A percentile compares a stretch with the other conserved stretches of the same genome.
Evolutionary conservation across 2,329 filamentous ascomycete genomes (phyloP).

Genomic region (Apiospora arundinis): DNA sequence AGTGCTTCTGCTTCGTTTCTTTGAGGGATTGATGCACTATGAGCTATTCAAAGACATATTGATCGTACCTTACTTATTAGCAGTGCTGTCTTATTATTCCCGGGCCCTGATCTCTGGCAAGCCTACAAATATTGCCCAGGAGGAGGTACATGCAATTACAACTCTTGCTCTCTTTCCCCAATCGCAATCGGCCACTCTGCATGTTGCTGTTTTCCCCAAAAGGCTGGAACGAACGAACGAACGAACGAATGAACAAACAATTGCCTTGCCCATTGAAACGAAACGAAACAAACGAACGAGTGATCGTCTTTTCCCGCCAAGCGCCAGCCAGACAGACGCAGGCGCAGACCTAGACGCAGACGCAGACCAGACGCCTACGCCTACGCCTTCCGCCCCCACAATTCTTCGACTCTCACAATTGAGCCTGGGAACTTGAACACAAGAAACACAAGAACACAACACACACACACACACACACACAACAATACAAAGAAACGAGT

Average conservation of each 20-base stretch:
- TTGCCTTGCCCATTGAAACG: neutral
- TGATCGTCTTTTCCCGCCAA: conserved; percentile 5
- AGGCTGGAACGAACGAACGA: neutral
- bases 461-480: conserved; percentile 9
- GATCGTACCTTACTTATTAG: neutral
- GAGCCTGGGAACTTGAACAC: conserved; percentile 15
- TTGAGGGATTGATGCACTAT: neutral
- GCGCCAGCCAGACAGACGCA: too few relatives aligned
- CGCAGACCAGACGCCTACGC: neutral
- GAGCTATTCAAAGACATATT: neutral
- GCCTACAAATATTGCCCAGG: neutral
- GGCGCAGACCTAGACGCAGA: too few relatives aligned
- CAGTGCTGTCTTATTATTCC: neutral
- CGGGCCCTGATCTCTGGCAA: neutral
- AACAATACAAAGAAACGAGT: conserved; percentile 15
- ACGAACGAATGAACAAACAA: too few relatives aligned
- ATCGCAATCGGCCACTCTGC: neutral
- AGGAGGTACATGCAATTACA: neutral
- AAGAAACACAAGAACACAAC: conserved; percentile 15
- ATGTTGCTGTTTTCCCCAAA: neutral
- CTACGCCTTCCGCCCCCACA: conserved; percentile 3
- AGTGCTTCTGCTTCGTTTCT: neutral
- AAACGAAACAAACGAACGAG: neutral
- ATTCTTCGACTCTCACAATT: conserved; percentile 18
- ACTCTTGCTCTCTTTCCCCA: neutral